These are phyloP conservation scores for Halteria grandinella DNA, from an alignment of 73 alveolate species.

Conservation along the genomic window DNA sequence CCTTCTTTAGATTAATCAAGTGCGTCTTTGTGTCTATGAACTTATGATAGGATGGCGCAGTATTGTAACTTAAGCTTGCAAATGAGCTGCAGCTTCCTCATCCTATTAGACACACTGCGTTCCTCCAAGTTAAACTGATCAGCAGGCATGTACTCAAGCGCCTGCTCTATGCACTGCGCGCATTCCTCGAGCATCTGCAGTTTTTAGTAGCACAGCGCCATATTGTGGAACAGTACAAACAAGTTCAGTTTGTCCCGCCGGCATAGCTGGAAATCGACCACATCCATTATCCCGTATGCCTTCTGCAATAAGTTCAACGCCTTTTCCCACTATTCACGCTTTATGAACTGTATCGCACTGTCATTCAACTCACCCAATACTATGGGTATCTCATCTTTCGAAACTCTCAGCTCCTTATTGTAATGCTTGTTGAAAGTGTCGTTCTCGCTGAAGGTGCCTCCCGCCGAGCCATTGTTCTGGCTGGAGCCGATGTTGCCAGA, in stretches of 20 bases:
- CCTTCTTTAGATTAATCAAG: constrained; percentile 59
- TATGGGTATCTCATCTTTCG: constrained; percentile 69
- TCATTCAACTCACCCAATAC: constrained; percentile 71
- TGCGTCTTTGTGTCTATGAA: constrained; percentile 72
- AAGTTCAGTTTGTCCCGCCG: constrained; percentile 50
- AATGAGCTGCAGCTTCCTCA: constrained; percentile 28
- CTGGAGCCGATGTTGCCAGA: constrained; percentile 26
- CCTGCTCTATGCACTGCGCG: constrained; percentile 51
- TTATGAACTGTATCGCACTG: constrained; percentile 46
- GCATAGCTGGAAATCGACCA: constrained; percentile 51
- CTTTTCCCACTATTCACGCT: constrained; percentile 64
- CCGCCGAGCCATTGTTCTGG: constrained; percentile 22
- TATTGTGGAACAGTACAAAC: constrained; percentile 34
- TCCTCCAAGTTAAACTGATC: constrained; percentile 16
- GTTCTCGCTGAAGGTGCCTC: constrained; percentile 52
- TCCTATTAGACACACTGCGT: constrained; percentile 37
- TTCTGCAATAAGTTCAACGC: constrained; percentile 66
- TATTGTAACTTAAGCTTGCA: constrained; percentile 56
- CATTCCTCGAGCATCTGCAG: constrained; percentile 58
- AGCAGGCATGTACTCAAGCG: constrained; percentile 29
- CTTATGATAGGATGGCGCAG: constrained; percentile 69
- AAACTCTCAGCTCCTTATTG: constrained; percentile 66
- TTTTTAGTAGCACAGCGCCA: constrained; percentile 65
- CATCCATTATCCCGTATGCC: constrained; percentile 73
- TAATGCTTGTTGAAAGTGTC: constrained; percentile 64